phyloP scores from a whole-genome alignment of 768 basidiomycete genomes.

The Mycena belliarum region DNA sequence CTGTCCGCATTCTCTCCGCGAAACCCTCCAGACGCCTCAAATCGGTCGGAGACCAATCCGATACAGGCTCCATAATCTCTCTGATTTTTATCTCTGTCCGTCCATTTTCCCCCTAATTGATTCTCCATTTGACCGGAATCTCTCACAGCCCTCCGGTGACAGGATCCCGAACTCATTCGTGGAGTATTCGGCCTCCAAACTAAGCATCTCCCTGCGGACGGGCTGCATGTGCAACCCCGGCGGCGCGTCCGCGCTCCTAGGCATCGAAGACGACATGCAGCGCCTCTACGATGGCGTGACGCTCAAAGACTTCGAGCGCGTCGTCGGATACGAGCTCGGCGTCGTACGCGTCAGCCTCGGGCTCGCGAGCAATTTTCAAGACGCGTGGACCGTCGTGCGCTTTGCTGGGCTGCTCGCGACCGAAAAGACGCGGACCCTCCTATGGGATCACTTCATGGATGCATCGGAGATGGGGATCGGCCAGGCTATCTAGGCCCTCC shows the following conservation, averaged over 20 bases:
- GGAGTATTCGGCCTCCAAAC: constrained; percentile 63
- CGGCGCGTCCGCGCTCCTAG: constrained; percentile 71
- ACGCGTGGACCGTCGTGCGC: constrained; percentile 60
- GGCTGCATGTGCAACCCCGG: constrained; percentile 92
- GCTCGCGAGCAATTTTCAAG: constrained; percentile 75
- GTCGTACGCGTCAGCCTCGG: constrained; percentile 80
- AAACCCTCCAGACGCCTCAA: constrained; percentile 53
- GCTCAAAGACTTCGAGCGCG: constrained; percentile 59
- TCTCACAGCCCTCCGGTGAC: constrained; percentile 57
- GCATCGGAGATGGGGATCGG: constrained; percentile 28
- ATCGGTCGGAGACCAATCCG: constrained; percentile 64
- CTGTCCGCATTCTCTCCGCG: constrained; percentile 70
- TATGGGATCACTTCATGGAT: constrained; percentile 44
- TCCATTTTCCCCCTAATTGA: constrained; percentile 10
- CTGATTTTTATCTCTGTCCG: constrained; percentile 65
- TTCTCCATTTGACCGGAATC: neutral
- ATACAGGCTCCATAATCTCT: constrained; percentile 64
- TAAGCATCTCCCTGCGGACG: constrained; percentile 74
- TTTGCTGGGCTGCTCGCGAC: constrained; percentile 49
- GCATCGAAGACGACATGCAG: constrained; percentile 65
- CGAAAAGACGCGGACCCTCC: constrained; percentile 33
- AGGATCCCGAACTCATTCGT: constrained; percentile 74
- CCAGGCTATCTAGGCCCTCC: constrained; percentile 30
- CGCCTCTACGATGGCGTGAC: constrained; percentile 59
- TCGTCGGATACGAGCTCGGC: constrained; percentile 68